Evolutionary conservation across 169 alveolate genomes (phyloP).

Genomic region (Perkinsus olseni): DNA sequence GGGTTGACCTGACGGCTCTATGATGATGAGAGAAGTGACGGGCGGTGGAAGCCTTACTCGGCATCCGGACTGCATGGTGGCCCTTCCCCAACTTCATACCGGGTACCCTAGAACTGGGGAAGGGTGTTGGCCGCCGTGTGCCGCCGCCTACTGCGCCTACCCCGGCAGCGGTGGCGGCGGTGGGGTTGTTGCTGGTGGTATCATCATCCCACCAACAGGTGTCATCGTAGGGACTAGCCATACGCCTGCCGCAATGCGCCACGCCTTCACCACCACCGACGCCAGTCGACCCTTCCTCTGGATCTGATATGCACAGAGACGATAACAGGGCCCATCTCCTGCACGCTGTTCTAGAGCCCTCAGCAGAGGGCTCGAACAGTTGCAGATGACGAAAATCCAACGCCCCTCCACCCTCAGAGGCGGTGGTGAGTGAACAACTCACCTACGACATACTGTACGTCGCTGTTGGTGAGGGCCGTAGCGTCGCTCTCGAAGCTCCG

Average conservation of each 20-base stretch:
- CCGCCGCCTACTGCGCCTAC: too few species aligned
- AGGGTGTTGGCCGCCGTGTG: neutral
- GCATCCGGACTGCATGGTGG: neutral
- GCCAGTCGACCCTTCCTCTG: too few species aligned
- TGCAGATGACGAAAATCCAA: too few species aligned
- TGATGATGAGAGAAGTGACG: neutral
- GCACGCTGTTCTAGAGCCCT: too few species aligned
- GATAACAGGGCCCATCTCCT: too few species aligned
- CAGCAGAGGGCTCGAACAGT: too few species aligned
- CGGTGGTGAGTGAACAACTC: neutral
- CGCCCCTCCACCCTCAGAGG: too few species aligned
- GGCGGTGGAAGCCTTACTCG: neutral
- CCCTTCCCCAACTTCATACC: neutral
- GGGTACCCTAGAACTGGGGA: too few species aligned
- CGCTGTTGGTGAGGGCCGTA: neutral
- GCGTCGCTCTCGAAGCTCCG: neutral
- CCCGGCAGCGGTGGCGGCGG: neutral
- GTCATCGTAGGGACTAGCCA: neutral
- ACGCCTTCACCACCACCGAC: too few species aligned
- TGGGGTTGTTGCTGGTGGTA: neutral
- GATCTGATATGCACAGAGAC: too few species aligned
- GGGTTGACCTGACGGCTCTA: neutral
- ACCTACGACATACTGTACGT: neutral
- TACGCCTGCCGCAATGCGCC: neutral
- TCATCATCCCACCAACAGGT: neutral